Evolutionary conservation across 345 rosid species (phyloP).

Genomic region (Firmiana major): DNA sequence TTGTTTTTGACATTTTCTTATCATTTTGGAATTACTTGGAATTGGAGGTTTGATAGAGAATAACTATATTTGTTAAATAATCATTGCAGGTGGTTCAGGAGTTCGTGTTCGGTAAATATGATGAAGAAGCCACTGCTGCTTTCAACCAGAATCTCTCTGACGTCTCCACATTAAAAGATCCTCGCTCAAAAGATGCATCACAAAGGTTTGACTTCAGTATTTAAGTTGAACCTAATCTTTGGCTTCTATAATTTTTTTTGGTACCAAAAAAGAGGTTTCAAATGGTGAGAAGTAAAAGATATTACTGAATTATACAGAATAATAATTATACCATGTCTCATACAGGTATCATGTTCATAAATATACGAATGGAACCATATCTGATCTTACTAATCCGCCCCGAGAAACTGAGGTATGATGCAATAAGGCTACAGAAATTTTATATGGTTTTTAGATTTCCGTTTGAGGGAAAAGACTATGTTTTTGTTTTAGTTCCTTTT

Average conservation of each 20-base stretch:
- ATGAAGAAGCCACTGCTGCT: constrained; percentile 72
- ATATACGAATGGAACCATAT: constrained; percentile 72
- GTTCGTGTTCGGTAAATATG: constrained; percentile 71
- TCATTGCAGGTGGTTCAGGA: constrained; percentile 69
- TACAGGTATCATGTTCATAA: constrained; percentile 79
- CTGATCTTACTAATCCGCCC: constrained; percentile 83
- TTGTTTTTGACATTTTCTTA: background rate
- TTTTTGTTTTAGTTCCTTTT: no score
- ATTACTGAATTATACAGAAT: background rate
- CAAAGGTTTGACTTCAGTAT: constrained; percentile 48
- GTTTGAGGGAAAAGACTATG: no score
- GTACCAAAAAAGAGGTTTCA: background rate
- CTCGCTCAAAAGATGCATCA: constrained; percentile 82
- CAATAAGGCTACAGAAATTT: no score
- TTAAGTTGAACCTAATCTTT: background rate
- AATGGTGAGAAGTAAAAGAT: background rate
- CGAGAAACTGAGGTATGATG: constrained; percentile 90
- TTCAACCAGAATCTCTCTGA: constrained; percentile 74
- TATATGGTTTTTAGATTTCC: no score
- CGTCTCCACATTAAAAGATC: constrained; percentile 68
- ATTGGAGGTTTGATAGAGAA: background rate
- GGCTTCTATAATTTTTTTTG: background rate
- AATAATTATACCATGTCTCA: background rate
- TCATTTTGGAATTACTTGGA: background rate
- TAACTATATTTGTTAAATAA: background rate